A percentile compares a stretch with the other conserved stretches of the same genome.
These are phyloP conservation scores for Pontederia crassipes DNA, from an alignment of 176 grass and related monocot genomes.

Conservation along the genomic window DNA sequence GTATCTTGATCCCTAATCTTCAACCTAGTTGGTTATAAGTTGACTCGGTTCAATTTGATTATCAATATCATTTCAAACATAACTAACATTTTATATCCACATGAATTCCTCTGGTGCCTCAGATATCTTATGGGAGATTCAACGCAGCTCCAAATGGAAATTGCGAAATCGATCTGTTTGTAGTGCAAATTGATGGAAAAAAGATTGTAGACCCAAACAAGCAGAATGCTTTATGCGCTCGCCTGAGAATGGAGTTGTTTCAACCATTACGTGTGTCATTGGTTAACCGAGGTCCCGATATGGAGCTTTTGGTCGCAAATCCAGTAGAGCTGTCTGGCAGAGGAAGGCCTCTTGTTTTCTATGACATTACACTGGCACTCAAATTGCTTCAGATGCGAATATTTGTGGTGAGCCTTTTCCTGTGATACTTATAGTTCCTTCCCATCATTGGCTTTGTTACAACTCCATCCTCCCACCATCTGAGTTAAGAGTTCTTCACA, in stretches of 20 bases:
- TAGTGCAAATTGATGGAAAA: slow-evolving; percentile 9
- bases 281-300: slow-evolving; percentile 4
- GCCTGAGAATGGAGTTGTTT: slow-evolving; percentile 6
- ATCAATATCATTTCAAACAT: not conserved
- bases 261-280: not conserved
- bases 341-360: slow-evolving; percentile 13
- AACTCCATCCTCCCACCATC: too few species aligned
- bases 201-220: slow-evolving; percentile 10
- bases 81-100: not conserved
- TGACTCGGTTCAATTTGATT: not conserved
- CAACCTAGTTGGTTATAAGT: too few species aligned
- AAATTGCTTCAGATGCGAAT: slow-evolving; percentile 8
- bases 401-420: slow-evolving; percentile 2
- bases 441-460: not conserved
- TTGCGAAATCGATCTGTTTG: slow-evolving; percentile 14
- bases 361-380: slow-evolving; percentile 10
- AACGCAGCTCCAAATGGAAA: slow-evolving; percentile 3
- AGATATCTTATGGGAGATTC: slow-evolving; percentile 22
- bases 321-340: slow-evolving; percentile 15
- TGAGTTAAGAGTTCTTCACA: not conserved
- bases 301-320: slow-evolving; percentile 12
- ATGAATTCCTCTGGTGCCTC: not conserved
- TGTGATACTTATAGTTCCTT: not conserved
- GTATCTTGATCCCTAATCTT: too few species aligned
- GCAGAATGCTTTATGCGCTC: slow-evolving; percentile 15